A percentile compares a stretch with the other conserved stretches of the same genome.
Evolutionary conservation across 805 yeast species (phyloP).

Genomic region (Candida methanosorbosa): DNA sequence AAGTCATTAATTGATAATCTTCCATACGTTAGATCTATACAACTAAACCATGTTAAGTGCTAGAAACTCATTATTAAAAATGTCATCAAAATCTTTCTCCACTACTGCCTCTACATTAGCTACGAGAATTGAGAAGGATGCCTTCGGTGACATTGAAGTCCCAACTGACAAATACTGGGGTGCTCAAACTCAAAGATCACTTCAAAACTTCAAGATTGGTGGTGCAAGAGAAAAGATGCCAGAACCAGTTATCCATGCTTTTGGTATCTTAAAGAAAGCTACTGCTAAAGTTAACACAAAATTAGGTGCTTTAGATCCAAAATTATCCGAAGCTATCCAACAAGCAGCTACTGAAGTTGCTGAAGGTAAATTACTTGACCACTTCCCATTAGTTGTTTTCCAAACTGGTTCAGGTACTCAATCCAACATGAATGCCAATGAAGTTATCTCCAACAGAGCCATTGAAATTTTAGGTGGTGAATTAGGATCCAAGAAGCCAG

Average conservation of each 20-base stretch:
- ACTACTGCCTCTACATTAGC: slow-evolving; percentile 11
- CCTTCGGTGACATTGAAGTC: slow-evolving; percentile 94
- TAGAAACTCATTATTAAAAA: not conserved
- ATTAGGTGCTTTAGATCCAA: slow-evolving; percentile 78
- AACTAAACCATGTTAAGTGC: not conserved
- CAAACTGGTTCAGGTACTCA: slow-evolving; percentile 99
- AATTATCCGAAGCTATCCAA: slow-evolving; percentile 75
- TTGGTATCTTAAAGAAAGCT: slow-evolving; percentile 90
- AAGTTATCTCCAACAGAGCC: slow-evolving; percentile 97
- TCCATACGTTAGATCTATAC: not conserved
- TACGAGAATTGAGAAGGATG: slow-evolving; percentile 80
- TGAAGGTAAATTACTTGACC: slow-evolving; percentile 84
- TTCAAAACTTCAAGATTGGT: slow-evolving; percentile 92
- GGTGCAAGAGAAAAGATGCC: slow-evolving; percentile 89
- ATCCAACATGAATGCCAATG: slow-evolving; percentile 98
- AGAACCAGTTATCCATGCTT: slow-evolving; percentile 81
- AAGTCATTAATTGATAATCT: too few relatives aligned
- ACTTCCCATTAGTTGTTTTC: slow-evolving; percentile 97
- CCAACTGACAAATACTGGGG: slow-evolving; percentile 90
- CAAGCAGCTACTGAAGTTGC: slow-evolving; percentile 93
- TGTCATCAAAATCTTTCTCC: slow-evolving; percentile 21
- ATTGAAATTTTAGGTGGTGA: slow-evolving; percentile 91
- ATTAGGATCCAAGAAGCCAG: slow-evolving; percentile 86
- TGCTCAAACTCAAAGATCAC: slow-evolving; percentile 94
- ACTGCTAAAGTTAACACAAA: slow-evolving; percentile 85